Evolutionary conservation across 768 basidiomycete species (phyloP).

Genomic region (Candolleomyces aberdarensis): DNA sequence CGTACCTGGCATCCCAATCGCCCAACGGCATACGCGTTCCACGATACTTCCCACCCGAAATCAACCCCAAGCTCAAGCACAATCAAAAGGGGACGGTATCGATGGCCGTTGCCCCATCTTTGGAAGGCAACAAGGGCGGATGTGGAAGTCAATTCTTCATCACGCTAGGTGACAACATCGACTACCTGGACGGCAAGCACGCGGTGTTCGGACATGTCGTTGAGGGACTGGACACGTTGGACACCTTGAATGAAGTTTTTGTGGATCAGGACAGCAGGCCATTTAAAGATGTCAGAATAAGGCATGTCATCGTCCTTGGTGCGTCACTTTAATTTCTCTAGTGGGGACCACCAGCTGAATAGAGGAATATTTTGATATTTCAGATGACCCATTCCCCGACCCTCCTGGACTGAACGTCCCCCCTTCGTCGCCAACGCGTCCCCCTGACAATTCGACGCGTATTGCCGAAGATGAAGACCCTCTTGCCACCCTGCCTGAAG

Average conservation of each 20-base stretch:
- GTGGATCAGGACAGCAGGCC: slow-evolving; percentile 87
- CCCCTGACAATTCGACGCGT: slow-evolving; percentile 83
- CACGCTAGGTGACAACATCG: slow-evolving; percentile 85
- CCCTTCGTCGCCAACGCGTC: slow-evolving; percentile 71
- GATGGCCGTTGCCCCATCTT: slow-evolving; percentile 91
- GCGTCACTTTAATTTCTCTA: slow-evolving; percentile 11
- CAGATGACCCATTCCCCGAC: slow-evolving; percentile 95
- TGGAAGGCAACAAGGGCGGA: slow-evolving; percentile 60
- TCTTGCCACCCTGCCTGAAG: slow-evolving; percentile 75
- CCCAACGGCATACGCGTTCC: slow-evolving; percentile 36
- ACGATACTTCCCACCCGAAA: slow-evolving; percentile 89
- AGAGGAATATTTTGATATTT: neutral
- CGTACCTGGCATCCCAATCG: slow-evolving; percentile 55
- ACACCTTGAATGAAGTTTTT: slow-evolving; percentile 90
- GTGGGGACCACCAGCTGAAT: too few relatives aligned
- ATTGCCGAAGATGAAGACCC: slow-evolving; percentile 97
- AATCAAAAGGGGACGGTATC: slow-evolving; percentile 84
- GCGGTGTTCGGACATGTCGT: slow-evolving; percentile 96
- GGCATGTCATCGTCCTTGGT: slow-evolving; percentile 96
- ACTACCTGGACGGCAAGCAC: slow-evolving; percentile 91
- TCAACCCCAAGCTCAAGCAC: slow-evolving; percentile 82
- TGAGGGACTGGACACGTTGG: slow-evolving; percentile 88
- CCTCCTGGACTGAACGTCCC: slow-evolving; percentile 73
- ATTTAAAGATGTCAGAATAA: slow-evolving; percentile 89
- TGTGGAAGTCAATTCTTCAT: slow-evolving; percentile 98